These are phyloP conservation scores for Hemisphaericaspora subhashii DNA, from an alignment of 1,139 yeast species.

Conservation along the genomic window DNA sequence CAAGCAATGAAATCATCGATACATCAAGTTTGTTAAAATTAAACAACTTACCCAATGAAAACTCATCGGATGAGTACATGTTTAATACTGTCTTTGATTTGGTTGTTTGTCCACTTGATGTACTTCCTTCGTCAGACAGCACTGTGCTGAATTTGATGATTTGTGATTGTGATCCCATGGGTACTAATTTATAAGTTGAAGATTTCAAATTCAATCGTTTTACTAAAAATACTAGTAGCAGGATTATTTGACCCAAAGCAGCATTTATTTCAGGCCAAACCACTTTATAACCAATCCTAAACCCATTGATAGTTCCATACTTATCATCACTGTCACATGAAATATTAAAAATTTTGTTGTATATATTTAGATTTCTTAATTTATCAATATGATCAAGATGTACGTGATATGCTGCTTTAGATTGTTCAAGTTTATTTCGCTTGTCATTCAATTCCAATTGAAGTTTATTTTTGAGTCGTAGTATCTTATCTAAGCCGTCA, in stretches of 20 bases:
- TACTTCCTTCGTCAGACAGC: constrained; percentile 22
- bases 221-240: constrained; percentile 65
- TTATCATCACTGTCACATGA: constrained; percentile 66
- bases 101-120: constrained; percentile 5
- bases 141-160: constrained; percentile 53
- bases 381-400: constrained; percentile 67
- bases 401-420: constrained; percentile 60
- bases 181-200: constrained; percentile 63
- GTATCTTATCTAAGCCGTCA: constrained; percentile 43
- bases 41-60: constrained; percentile 65
- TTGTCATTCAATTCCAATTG: constrained; percentile 51
- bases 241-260: constrained; percentile 82
- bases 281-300: constrained; percentile 70
- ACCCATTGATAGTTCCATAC: constrained; percentile 86
- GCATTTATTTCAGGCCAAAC: constrained; percentile 94
- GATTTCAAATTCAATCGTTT: constrained; percentile 57
- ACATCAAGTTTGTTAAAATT: constrained; percentile 71
- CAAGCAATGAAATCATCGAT: constrained; percentile 74
- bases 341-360: constrained; percentile 76
- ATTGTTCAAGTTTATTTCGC: constrained; percentile 54
- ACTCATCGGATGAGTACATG: constrained; percentile 64
- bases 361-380: constrained; percentile 74
- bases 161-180: constrained; percentile 82
- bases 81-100: constrained; percentile 36
- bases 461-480: constrained; percentile 49